Conservation (phyloP, 345 rosid species). For the Populus alba region DNA sequence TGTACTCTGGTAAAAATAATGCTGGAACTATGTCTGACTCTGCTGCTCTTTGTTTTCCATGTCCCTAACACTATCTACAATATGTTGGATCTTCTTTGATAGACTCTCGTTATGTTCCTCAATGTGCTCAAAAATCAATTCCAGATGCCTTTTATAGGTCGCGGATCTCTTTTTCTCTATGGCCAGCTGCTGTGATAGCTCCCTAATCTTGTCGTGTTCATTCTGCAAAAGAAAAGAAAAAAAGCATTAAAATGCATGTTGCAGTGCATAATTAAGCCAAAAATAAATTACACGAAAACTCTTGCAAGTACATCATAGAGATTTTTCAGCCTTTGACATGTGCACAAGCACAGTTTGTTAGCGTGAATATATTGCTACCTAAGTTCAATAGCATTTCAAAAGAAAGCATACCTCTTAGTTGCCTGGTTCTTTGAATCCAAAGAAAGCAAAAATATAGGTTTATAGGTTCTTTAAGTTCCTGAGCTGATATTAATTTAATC, state of each 20-base stretch:
- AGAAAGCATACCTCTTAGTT: neutral
- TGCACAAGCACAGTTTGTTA: neutral
- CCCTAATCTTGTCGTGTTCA: slow-evolving; percentile 90
- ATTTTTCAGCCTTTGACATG: neutral
- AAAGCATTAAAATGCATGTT: neutral
- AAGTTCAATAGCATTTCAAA: neutral
- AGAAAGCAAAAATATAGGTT: neutral
- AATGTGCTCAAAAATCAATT: slow-evolving; percentile 81
- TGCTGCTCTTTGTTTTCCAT: slow-evolving; percentile 61
- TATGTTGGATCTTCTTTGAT: slow-evolving; percentile 79
- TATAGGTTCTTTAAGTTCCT: neutral
- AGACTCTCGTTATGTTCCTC: slow-evolving; percentile 81
- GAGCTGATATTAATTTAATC: neutral
- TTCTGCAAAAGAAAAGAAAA: slow-evolving; percentile 41
- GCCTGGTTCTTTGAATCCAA: neutral
- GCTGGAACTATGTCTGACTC: slow-evolving; percentile 42
- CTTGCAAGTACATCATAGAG: neutral
- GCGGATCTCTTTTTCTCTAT: slow-evolving; percentile 86
- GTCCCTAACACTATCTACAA: slow-evolving; percentile 69
- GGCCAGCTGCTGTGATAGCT: slow-evolving; percentile 87
- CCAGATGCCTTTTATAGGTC: slow-evolving; percentile 87
- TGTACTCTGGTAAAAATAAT: slow-evolving; percentile 4
- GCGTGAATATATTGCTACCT: neutral
- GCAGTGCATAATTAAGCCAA: neutral
- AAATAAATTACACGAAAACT: neutral